Conservation (phyloP, 495 filamentous ascomycete genomes). For the Pseudotulostoma volvatum region DNA sequence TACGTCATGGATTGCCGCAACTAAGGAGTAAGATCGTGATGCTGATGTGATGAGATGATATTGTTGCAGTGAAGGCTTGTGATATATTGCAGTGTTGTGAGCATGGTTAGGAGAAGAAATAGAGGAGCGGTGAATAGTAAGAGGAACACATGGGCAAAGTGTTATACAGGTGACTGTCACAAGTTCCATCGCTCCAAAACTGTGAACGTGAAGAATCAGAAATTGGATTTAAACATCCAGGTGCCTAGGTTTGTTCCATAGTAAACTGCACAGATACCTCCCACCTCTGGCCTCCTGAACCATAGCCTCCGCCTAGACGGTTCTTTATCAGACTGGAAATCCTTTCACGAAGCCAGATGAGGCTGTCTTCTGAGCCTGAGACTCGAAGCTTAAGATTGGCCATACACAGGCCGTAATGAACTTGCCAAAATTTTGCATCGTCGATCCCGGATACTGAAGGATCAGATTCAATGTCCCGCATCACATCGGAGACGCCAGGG, state of each 20-base stretch:
- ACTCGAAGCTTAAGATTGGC: conserved; percentile 76
- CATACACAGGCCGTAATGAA: conserved; percentile 92
- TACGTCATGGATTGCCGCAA: too few species aligned
- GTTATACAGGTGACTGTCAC: too few species aligned
- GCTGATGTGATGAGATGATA: too few species aligned
- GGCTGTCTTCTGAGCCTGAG: conserved; percentile 44
- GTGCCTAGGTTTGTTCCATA: conserved; percentile 14
- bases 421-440: conserved; percentile 94
- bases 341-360: conserved; percentile 52
- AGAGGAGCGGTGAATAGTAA: too few species aligned
- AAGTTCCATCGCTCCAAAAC: too few species aligned
- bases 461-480: conserved; percentile 72
- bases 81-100: too few species aligned
- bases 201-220: too few species aligned
- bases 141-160: too few species aligned
- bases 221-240: too few species aligned
- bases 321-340: conserved; percentile 69
- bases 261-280: conserved; percentile 51
- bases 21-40: too few species aligned
- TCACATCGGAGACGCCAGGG: conserved; percentile 51
- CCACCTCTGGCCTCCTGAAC: conserved; percentile 68
- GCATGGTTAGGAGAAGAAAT: too few species aligned
- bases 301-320: conserved; percentile 74
- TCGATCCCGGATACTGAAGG: conserved; percentile 59
- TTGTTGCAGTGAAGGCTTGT: too few species aligned